A percentile compares a stretch with the other conserved stretches of the same genome.
These are phyloP conservation scores for Myxozyma neglecta DNA, from an alignment of 805 yeast species.

Conservation along the genomic window DNA sequence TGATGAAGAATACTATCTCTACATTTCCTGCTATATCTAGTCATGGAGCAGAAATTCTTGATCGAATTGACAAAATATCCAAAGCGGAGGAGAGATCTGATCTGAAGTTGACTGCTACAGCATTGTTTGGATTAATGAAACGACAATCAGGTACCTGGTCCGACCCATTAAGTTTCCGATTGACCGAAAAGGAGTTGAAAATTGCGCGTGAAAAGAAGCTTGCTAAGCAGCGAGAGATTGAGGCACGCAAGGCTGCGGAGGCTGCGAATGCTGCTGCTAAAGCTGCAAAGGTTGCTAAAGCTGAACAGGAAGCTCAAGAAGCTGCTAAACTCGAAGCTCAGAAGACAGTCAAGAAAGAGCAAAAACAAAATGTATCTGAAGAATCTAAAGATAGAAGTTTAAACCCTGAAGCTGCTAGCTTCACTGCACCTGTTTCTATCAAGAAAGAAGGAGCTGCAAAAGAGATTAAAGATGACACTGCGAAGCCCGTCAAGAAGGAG, in stretches of 20 bases:
- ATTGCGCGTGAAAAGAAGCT: constrained; percentile 2
- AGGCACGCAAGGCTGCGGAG: neutral
- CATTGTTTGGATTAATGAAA: constrained; percentile 36
- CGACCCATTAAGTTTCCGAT: constrained; percentile 9
- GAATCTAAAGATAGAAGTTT: neutral
- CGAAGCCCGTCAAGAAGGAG: neutral
- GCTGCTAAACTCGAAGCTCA: neutral
- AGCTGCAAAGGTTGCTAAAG: neutral
- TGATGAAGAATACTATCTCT: constrained; percentile 63
- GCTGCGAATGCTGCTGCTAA: constrained; percentile 7
- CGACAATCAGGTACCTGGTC: constrained; percentile 35
- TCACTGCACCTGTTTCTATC: neutral
- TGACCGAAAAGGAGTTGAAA: constrained; percentile 12
- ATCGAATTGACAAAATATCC: constrained; percentile 51
- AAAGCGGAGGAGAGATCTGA: constrained; percentile 70
- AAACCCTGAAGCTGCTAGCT: constrained; percentile 2
- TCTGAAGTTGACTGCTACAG: constrained; percentile 66
- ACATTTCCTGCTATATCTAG: constrained; percentile 68
- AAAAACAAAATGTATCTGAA: neutral
- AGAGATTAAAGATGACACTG: neutral
- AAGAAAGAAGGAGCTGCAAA: no score
- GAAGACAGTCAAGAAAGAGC: neutral
- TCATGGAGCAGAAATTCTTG: constrained; percentile 58
- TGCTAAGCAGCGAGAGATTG: neutral
- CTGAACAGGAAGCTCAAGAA: neutral